Base-by-base conservation (phyloP, 106 monocot genomes). In the Allium fistulosum region DNA sequence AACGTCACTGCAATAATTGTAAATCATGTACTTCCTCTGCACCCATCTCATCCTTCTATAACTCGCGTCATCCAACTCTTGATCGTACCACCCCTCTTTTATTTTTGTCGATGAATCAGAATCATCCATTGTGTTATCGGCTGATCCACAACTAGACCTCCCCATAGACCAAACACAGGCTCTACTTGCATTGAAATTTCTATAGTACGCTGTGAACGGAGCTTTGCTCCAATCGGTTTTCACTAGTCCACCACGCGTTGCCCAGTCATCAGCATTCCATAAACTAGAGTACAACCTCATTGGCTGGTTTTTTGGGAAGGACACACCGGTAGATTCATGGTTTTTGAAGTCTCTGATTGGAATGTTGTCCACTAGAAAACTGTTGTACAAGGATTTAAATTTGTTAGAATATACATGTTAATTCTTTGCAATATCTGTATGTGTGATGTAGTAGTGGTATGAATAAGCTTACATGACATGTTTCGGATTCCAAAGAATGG, bases 151-250 rank as follows among this genome's bases (percentile, higher is more conserved):
- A 15, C 59, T 68, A 3, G 75, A 74, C 0, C 26, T 8, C 7
- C 80, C 78, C 10, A 64, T 49, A 8, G 79, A 53, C 76, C 69
- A 69, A 48, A 50, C 65, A 49, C 49, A 49, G 10, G 65, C 65
- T 48, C 46, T 11, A 55, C 79, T 28, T 4, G 80, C 83, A 7
- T 75, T 72, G 70, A 77, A 87, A 51, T 72, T 69, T 28, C 68
- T 62, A 57, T 74, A 87, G 18, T 69, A 67, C 11, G 86, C 86
- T 6, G 61, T 53, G 26, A 87, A 87, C 1, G 86, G 86, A 5
- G 86, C 86, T 56, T 65, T 14, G 5, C 26, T 69, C 86, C 86
- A 87, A 46, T 87, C 86, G 2, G 87, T 83, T 72, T 87, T 87
- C 17, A 87, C 55, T 0, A 69, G 80, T 14, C 87, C 87, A 10